phyloP scores from a whole-genome alignment of 345 rosid species.

The Gossypium bickii region DNA sequence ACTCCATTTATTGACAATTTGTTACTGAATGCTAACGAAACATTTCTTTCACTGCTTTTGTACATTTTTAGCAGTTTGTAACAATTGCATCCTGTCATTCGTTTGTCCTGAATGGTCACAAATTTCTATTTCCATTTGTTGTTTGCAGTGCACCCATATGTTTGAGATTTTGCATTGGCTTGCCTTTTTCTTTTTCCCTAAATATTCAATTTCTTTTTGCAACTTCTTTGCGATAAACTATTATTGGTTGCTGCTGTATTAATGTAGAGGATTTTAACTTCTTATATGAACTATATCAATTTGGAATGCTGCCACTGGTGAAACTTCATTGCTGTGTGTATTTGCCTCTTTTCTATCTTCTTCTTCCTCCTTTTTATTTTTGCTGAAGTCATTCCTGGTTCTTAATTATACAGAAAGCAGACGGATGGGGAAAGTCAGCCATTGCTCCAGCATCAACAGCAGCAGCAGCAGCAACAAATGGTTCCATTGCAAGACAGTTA shows the following conservation, averaged over 20 bases:
- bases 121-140: not conserved
- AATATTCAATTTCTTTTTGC: not conserved
- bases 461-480: slow-evolving; percentile 5
- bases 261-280: not conserved
- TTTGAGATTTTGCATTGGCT: not conserved
- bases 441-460: not conserved
- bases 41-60: not conserved
- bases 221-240: not conserved
- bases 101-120: not conserved
- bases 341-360: not conserved
- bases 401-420: not conserved
- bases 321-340: not conserved
- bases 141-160: not conserved
- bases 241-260: not conserved
- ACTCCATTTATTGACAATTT: not conserved
- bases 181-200: not conserved
- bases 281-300: not conserved
- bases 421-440: not conserved
- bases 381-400: not conserved
- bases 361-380: not conserved
- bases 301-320: not conserved
- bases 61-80: not conserved
- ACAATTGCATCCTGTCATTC: not conserved
- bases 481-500: slow-evolving; percentile 10
- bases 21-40: not conserved